These are phyloP conservation scores for Termitomyces titanicus DNA, from an alignment of 768 basidiomycete species.

Conservation along the genomic window DNA sequence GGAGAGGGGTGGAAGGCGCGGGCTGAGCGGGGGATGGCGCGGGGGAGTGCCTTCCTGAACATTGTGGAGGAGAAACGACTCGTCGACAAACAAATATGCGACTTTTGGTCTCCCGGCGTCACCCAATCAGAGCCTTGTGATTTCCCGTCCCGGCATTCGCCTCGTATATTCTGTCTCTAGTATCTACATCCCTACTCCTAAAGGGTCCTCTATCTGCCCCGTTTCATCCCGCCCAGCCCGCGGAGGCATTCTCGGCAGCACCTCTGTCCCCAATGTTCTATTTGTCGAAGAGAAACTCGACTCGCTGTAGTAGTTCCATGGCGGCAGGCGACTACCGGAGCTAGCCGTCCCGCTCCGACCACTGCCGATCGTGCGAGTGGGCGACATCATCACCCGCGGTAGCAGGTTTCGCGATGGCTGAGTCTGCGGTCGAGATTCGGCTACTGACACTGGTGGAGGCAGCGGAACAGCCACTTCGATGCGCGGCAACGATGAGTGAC, in stretches of 20 bases:
- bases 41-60: conserved; percentile 63
- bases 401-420: conserved; percentile 17
- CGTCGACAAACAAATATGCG: conserved; percentile 14
- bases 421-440: conserved; percentile 31
- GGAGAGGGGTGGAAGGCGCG: conserved; percentile 69
- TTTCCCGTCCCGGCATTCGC: conserved; percentile 24
- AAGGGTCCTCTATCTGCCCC: conserved; percentile 37
- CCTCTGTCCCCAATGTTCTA: conserved; percentile 30
- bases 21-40: conserved; percentile 43
- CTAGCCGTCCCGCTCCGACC: conserved; percentile 8
- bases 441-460: conserved; percentile 35
- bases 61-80: conserved; percentile 35
- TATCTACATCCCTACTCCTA: conserved; percentile 28
- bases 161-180: background rate
- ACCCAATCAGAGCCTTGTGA: conserved; percentile 40
- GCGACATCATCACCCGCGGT: conserved; percentile 15
- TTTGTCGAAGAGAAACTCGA: conserved; percentile 40
- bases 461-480: conserved; percentile 22
- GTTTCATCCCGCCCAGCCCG: conserved; percentile 19
- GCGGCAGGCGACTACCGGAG: conserved; percentile 27
- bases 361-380: conserved; percentile 7
- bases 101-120: conserved; percentile 22
- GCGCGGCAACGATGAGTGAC: background rate
- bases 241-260: conserved; percentile 51
- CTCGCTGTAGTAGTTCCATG: conserved; percentile 56